Evolutionary conservation across 257 asterid genomes (phyloP), one percentile per base, ranked within the genome.

Genomic region (Cynanchum wilfordii): DNA sequence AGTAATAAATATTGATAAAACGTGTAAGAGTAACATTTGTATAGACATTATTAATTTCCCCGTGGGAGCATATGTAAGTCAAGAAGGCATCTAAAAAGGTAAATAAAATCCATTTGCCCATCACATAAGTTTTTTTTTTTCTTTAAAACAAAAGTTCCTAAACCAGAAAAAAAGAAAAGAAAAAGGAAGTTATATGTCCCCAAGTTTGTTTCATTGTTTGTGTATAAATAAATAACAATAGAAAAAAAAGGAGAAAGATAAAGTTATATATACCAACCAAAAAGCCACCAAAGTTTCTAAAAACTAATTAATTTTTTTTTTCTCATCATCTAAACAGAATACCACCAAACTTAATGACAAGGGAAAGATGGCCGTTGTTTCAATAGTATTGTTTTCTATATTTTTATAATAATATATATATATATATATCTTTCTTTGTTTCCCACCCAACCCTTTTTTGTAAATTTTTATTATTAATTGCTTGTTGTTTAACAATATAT

Each of bases 281-380:
- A 73, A 60, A 38, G 73, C 67, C 73, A 66, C n/a, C n/a, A 33
- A 50, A n/a, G 47, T 56, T 38, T 54, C 51, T 7, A 0, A 38
- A 65, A 45, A 54, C 69, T 13, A 66, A 1, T 7, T 6, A 40
- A 7, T 40, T 64, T n/a, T n/a, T n/a, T n/a, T n/a, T n/a, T n/a
- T 75, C 67, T 58, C 81, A 64, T 75, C 74, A 16, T 75, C 78
- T 82, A 75, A 56, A 79, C 76, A 59, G 75, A 77, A 72, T 75
- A 79, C 82, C 83, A 77, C 82, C 82, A 54, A 33, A 75, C 77
- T 73, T 69, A 56, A 1, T 42, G 47, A 42, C 47, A 76, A 60
- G 84, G 70, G 81, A 77, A 36, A 65, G 73, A 67, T 73, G 66
- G 77, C 77, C 79, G 71, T 68, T 81, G 86, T 79, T 79, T 77